phyloP scores from a whole-genome alignment of 164 flowering plant genomes.

The Vitis rotundifolia region DNA sequence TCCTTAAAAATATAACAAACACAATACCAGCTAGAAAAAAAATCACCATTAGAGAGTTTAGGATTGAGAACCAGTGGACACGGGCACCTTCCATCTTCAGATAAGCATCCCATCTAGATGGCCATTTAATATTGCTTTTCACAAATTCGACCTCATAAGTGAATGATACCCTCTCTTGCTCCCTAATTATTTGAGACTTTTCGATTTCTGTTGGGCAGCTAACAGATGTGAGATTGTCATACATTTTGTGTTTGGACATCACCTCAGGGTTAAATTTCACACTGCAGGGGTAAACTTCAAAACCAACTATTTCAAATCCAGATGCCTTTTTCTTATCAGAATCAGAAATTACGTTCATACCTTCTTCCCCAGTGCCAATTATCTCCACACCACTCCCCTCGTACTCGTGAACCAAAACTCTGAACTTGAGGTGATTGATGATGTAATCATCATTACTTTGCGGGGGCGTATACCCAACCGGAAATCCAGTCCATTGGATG shows the following conservation, averaged over 20 bases:
- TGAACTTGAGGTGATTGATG: conserved; percentile 47
- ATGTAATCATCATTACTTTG: conserved; percentile 31
- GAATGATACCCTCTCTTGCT: conserved; percentile 26
- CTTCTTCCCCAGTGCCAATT: conserved; percentile 37
- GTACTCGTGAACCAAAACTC: conserved; percentile 40
- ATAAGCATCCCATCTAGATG: conserved; percentile 45
- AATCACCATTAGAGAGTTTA: conserved; percentile 27
- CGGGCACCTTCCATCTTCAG: conserved; percentile 42
- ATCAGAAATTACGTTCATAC: conserved; percentile 29
- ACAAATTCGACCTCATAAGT: conserved; percentile 39
- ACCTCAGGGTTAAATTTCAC: conserved; percentile 26
- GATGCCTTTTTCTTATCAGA: conserved; percentile 22
- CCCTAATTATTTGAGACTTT: conserved; percentile 17
- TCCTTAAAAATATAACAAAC: conserved; percentile 36
- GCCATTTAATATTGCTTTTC: conserved; percentile 35
- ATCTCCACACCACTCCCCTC: conserved; percentile 36
- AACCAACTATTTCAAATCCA: conserved; percentile 41
- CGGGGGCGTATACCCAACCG: conserved; percentile 30
- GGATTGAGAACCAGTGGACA: conserved; percentile 35
- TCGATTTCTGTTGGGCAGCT: conserved; percentile 13
- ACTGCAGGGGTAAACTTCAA: conserved; percentile 43
- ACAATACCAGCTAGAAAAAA: conserved; percentile 40
- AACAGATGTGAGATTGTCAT: conserved; percentile 1
- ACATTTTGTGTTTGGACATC: conserved; percentile 16
- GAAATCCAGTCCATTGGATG: conserved; percentile 48